These are phyloP conservation scores for Trichoderma arundinaceum DNA, from an alignment of 2,329 filamentous ascomycete species.

Conservation along the genomic window DNA sequence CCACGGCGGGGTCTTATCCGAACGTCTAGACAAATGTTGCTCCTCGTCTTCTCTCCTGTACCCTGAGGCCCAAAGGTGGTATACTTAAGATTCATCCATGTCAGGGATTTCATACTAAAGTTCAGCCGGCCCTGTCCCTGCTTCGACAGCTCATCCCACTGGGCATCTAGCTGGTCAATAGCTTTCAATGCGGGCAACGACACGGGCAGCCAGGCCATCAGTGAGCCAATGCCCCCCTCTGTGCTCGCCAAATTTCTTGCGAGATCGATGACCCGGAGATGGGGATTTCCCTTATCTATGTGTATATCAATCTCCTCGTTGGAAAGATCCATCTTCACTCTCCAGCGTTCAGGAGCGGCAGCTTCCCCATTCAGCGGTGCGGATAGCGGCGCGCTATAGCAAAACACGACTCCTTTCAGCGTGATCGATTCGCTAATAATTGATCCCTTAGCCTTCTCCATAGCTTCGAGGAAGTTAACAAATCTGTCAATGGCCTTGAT, in stretches of 20 bases:
- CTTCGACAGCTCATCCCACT: slow-evolving; percentile 53
- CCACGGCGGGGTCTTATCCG: slow-evolving; percentile 55
- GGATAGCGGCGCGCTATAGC: slow-evolving; percentile 58
- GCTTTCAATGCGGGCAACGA: slow-evolving; percentile 70
- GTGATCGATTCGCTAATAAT: slow-evolving; percentile 65
- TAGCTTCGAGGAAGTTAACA: slow-evolving; percentile 70
- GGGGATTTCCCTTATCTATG: slow-evolving; percentile 69
- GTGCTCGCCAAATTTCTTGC: slow-evolving; percentile 65
- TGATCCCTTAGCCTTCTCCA: slow-evolving; percentile 60
- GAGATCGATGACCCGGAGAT: slow-evolving; percentile 65
- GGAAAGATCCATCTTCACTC: slow-evolving; percentile 64
- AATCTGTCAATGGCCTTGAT: slow-evolving; percentile 72
- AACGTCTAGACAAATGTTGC: slow-evolving; percentile 58
- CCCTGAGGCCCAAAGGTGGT: slow-evolving; percentile 42
- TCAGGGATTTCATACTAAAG: slow-evolving; percentile 59
- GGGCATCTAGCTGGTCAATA: slow-evolving; percentile 64
- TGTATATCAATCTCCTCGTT: slow-evolving; percentile 60
- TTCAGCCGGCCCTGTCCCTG: slow-evolving; percentile 55
- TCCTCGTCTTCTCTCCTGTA: slow-evolving; percentile 39
- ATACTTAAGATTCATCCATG: slow-evolving; percentile 65
- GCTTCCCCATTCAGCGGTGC: slow-evolving; percentile 14
- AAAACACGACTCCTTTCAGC: slow-evolving; percentile 69
- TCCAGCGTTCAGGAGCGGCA: slow-evolving; percentile 47
- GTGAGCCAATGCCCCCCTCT: slow-evolving; percentile 56
- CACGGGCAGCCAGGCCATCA: slow-evolving; percentile 60